Evolutionary conservation across 805 yeast species (phyloP), one percentile per base, ranked within the genome.

Genomic region (Jamesozyma piceae): DNA sequence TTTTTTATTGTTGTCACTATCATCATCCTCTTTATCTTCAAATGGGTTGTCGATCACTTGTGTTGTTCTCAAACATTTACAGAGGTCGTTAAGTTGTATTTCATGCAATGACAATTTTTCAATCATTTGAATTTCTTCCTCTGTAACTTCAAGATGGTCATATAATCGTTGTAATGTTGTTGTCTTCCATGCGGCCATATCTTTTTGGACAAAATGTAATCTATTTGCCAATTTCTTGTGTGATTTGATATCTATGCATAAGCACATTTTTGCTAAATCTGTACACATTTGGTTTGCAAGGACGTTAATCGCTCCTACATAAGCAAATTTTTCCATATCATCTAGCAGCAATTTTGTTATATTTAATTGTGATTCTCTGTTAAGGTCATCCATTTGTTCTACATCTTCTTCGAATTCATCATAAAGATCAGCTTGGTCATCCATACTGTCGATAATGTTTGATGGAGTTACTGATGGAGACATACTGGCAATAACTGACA

Each of bases 281-380:
- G 85, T 75, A 17, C 95, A 95, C 82, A 88, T 77, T 18, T 83
- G 84, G 20, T 82, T 84, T 41, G 80, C 73, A 5, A 82, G 71
- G 29, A 92, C 72, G 51, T 84, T 82, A 8, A 82, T 78, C 9
- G 90, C 70, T 0, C 96, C 97, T 5, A 84, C 83, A 57, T 92
- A 92, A 2, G 97, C 97, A 47, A 89, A 81, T 54, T 85, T 81
- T 60, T 92, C 96, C 14, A 82, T 69, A 15, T 87, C 97, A 6
- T 78, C 71, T 14, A 92, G 70, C 76, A 92, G 75, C 20, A 78
- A 75, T 58, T 80, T 86, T 4, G 97, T 92, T 1, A 90, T 74
- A 42, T 77, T 76, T 49, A 92, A 66, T 43, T 89, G 94, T 39
- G 53, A 49, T 18, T 57, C 60, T 8, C 63, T 55, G 18, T 62